Conservation (phyloP, 2,329 filamentous ascomycete species). For the Colletotrichum sublineola region DNA sequence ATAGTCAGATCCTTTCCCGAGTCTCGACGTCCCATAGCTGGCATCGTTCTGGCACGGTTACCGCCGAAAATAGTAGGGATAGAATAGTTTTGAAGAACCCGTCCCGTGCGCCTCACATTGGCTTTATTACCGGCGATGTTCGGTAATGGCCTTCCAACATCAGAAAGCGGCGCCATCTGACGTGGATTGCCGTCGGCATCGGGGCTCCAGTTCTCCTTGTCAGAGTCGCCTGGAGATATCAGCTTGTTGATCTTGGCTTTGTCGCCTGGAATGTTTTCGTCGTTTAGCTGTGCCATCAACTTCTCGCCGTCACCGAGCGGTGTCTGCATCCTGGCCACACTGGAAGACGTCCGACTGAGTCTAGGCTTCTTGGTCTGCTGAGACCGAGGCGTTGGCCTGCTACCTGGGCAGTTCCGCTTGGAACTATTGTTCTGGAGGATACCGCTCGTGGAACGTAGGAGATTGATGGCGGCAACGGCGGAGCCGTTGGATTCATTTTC, state of each 20-base stretch:
- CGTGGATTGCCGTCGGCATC: constrained; percentile 61
- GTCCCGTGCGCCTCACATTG: constrained; percentile 58
- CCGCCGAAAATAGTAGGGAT: constrained; percentile 50
- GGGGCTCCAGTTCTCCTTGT: constrained; percentile 92
- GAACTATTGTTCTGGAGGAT: constrained; percentile 68
- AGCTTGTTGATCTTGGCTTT: constrained; percentile 58
- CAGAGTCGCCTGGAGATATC: constrained; percentile 73
- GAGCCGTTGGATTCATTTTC: constrained; percentile 85
- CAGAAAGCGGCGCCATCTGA: constrained; percentile 44
- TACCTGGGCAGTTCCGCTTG: constrained; percentile 72
- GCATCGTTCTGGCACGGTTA: constrained; percentile 57
- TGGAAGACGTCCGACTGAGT: constrained; percentile 72
- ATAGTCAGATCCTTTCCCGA: constrained; percentile 58
- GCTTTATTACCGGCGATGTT: constrained; percentile 47
- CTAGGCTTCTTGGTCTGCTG: constrained; percentile 72
- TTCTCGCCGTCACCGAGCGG: constrained; percentile 15
- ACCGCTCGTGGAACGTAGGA: constrained; percentile 78
- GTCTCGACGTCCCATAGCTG: constrained; percentile 50
- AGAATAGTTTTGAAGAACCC: constrained; percentile 57
- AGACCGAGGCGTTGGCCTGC: constrained; percentile 44
- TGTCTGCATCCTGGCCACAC: constrained; percentile 71
- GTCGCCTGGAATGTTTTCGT: constrained; percentile 42
- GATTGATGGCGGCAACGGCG: constrained; percentile 83
- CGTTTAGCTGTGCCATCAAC: background rate
- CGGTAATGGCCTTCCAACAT: constrained; percentile 54